Percentiles rank a stretch among this genome's conserved stretches.
These are phyloP conservation scores for Claviceps quebecensis DNA, from an alignment of 2,329 filamentous ascomycete genomes.

Conservation along the genomic window DNA sequence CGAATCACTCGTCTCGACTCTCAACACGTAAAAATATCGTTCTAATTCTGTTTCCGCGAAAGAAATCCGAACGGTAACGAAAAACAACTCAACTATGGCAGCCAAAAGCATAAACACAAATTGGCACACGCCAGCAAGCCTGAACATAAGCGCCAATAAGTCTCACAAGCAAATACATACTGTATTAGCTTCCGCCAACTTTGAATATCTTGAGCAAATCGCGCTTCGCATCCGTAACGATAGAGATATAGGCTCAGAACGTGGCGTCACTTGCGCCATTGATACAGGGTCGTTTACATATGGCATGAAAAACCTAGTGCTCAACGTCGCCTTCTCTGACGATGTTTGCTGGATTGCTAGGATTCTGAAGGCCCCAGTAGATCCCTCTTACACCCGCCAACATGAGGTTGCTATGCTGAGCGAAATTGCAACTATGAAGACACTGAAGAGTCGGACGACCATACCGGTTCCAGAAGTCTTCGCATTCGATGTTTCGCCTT, in stretches of 20 bases:
- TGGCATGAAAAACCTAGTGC: constrained; percentile 5
- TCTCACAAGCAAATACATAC: constrained; percentile 3
- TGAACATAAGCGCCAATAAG: background rate
- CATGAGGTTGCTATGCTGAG: constrained; percentile 6
- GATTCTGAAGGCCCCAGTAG: constrained; percentile 1
- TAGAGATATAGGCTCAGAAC: background rate
- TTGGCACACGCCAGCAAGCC: constrained; percentile 1
- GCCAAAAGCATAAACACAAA: background rate
- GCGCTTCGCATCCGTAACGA: constrained; percentile 4
- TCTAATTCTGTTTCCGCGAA: background rate
- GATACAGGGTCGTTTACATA: constrained; percentile 7
- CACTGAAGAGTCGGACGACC: constrained; percentile 2
- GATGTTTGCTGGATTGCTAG: constrained; percentile 4
- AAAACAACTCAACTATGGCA: background rate
- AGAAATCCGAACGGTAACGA: background rate
- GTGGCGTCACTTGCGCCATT: constrained; percentile 1
- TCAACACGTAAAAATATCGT: background rate
- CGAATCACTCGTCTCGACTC: too few relatives aligned
- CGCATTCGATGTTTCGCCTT: constrained; percentile 2
- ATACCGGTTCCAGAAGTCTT: constrained; percentile 5
- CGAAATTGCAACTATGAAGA: constrained; percentile 6
- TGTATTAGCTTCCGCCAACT: background rate
- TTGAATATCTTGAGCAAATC: constrained; percentile 1
- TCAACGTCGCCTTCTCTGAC: constrained; percentile 4
- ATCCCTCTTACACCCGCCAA: constrained; percentile 1